Evolutionary conservation across 129 eudicot genomes (phyloP).

Genomic region (Sambucus nigra): DNA sequence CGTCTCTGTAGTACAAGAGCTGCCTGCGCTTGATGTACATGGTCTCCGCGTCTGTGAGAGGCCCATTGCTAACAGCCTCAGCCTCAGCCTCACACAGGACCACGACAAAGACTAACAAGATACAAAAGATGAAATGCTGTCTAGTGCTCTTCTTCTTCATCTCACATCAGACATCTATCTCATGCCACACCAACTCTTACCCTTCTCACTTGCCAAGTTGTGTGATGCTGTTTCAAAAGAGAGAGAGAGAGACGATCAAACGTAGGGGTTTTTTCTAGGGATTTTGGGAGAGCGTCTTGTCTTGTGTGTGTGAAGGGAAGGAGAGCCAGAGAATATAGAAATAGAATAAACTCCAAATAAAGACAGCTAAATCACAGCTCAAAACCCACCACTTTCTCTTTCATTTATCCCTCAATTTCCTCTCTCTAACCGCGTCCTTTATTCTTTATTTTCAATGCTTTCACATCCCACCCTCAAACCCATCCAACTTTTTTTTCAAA

Average conservation of each 20-base stretch:
- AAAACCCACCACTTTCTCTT: conserved; percentile 57
- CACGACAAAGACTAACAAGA: background rate
- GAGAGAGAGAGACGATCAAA: conserved; percentile 11
- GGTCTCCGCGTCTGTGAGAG: conserved; percentile 46
- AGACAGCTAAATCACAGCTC: conserved; percentile 98
- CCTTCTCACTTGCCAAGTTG: background rate
- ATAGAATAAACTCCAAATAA: conserved; percentile 6
- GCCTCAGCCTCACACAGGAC: background rate
- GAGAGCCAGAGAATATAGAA: conserved; percentile 1
- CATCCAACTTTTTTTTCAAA: background rate
- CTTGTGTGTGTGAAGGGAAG: conserved; percentile 11
- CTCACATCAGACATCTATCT: conserved; percentile 50
- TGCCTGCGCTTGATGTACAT: conserved; percentile 49
- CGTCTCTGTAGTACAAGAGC: conserved; percentile 62
- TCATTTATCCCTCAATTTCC: background rate
- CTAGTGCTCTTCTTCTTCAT: conserved; percentile 43
- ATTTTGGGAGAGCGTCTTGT: conserved; percentile 41
- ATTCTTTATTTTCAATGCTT: background rate
- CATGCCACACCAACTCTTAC: conserved; percentile 15
- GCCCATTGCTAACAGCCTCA: conserved; percentile 23
- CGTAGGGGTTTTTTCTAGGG: conserved; percentile 42
- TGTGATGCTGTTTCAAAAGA: background rate
- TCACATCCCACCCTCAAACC: background rate
- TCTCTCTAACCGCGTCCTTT: background rate
- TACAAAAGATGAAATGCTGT: background rate